Percentiles rank a stretch among this genome's conserved stretches.
Evolutionary conservation across 805 yeast genomes (phyloP).

Genomic region (Starmerella powellii): DNA sequence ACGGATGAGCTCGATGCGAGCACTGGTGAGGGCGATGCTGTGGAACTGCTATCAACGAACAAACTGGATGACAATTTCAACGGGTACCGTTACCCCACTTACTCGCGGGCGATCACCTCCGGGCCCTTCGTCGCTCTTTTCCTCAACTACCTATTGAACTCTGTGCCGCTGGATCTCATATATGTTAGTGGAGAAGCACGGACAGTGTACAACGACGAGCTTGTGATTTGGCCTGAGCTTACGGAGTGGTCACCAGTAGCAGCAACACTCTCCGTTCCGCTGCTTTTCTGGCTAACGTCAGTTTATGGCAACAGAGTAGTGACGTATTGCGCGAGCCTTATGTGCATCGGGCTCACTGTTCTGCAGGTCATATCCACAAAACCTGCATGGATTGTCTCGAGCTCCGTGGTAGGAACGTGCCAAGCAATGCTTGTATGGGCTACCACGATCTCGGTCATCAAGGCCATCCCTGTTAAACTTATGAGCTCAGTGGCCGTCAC

Average conservation of each 20-base stretch:
- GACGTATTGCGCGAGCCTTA: background rate
- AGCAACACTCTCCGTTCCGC: background rate
- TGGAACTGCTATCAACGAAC: too few species aligned
- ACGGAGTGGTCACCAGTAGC: slow-evolving; percentile 1
- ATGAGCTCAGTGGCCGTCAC: background rate
- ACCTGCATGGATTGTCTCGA: background rate
- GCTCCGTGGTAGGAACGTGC: slow-evolving; percentile 1
- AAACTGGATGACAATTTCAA: too few species aligned
- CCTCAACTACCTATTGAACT: slow-evolving; percentile 4
- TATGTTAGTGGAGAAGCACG: slow-evolving; percentile 9
- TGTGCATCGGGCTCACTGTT: background rate
- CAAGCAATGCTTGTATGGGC: background rate
- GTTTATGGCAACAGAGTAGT: background rate
- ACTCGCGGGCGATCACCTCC: background rate
- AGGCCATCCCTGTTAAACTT: background rate
- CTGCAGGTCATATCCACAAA: background rate
- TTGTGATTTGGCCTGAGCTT: background rate
- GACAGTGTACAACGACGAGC: slow-evolving; percentile 1
- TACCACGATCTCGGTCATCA: background rate
- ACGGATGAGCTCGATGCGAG: background rate
- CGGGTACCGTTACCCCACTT: too few species aligned
- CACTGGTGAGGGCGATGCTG: too few species aligned
- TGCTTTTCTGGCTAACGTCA: background rate
- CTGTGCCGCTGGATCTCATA: slow-evolving; percentile 8
- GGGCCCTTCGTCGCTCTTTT: slow-evolving; percentile 1